A percentile compares a stretch with the other conserved stretches of the same genome.
Evolutionary conservation across 169 alveolate genomes (phyloP).

Genomic region (Plasmodium knowlesi): DNA sequence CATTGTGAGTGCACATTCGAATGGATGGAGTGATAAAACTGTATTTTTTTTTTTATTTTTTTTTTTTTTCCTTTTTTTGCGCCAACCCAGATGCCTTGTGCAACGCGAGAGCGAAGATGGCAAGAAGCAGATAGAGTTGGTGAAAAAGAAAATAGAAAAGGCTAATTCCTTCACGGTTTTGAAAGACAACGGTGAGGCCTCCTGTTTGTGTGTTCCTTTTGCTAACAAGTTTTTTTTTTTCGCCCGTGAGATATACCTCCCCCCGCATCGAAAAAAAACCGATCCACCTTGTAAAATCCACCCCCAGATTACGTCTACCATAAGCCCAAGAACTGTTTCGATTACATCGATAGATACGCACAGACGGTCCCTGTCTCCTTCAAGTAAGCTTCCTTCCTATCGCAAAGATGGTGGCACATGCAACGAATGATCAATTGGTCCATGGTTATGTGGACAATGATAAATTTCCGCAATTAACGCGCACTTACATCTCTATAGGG

Average conservation of each 20-base stretch:
- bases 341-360: slow-evolving; percentile 45
- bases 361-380: slow-evolving; percentile 59
- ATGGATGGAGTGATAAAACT: not conserved
- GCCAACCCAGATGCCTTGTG: slow-evolving; percentile 24
- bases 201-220: not conserved
- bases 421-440: not conserved
- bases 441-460: not conserved
- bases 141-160: slow-evolving; percentile 53
- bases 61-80: not conserved
- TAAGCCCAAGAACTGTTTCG: slow-evolving; percentile 62
- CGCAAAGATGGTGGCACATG: not conserved
- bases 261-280: not conserved
- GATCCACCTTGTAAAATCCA: not conserved
- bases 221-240: not conserved
- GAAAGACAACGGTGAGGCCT: slow-evolving; percentile 48
- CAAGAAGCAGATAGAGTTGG: slow-evolving; percentile 45
- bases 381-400: slow-evolving; percentile 19
- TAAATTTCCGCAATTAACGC: too few species aligned
- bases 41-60: not conserved
- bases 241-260: not conserved
- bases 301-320: slow-evolving; percentile 37
- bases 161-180: slow-evolving; percentile 36
- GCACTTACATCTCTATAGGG: slow-evolving; percentile 24
- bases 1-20: not conserved
- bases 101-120: slow-evolving; percentile 57